These are phyloP conservation scores for Rhodamnia argentea DNA, from an alignment of 345 rosid species.

Conservation along the genomic window DNA sequence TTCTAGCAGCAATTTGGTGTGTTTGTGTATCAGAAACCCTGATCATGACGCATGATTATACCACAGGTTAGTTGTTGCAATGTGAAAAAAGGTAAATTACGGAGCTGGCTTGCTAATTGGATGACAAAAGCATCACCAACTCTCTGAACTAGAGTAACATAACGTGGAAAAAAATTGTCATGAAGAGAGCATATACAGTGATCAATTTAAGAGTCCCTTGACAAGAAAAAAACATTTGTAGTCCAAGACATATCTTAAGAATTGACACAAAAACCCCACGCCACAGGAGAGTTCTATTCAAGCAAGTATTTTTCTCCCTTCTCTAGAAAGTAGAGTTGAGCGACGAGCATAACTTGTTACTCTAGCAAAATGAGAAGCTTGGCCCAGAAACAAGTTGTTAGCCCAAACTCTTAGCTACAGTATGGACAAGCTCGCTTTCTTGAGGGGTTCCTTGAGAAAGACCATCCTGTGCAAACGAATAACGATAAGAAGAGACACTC, in stretches of 20 bases:
- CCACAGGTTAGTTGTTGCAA: not conserved
- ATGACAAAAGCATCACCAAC: not conserved
- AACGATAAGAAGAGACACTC: not conserved
- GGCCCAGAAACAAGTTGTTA: not conserved
- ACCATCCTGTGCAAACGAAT: not conserved
- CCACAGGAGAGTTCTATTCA: not conserved
- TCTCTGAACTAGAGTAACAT: not conserved
- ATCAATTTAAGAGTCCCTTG: not conserved
- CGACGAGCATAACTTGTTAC: not conserved
- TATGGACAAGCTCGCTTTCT: not conserved
- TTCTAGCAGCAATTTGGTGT: slow-evolving; percentile 89
- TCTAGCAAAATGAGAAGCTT: not conserved
- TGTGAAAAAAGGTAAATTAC: not conserved
- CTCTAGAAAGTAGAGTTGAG: not conserved
- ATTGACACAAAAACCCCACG: not conserved
- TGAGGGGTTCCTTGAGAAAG: not conserved
- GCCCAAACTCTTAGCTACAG: not conserved
- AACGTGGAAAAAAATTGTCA: not conserved
- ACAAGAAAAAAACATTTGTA: not conserved
- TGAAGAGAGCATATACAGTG: not conserved
- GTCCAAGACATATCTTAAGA: not conserved
- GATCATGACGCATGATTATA: not conserved
- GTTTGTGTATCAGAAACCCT: slow-evolving; percentile 81
- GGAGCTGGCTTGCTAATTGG: not conserved
- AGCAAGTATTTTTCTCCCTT: not conserved